These are phyloP conservation scores for Dendrostoma leiphaemia DNA, from an alignment of 2,329 filamentous ascomycete species.

Conservation along the genomic window DNA sequence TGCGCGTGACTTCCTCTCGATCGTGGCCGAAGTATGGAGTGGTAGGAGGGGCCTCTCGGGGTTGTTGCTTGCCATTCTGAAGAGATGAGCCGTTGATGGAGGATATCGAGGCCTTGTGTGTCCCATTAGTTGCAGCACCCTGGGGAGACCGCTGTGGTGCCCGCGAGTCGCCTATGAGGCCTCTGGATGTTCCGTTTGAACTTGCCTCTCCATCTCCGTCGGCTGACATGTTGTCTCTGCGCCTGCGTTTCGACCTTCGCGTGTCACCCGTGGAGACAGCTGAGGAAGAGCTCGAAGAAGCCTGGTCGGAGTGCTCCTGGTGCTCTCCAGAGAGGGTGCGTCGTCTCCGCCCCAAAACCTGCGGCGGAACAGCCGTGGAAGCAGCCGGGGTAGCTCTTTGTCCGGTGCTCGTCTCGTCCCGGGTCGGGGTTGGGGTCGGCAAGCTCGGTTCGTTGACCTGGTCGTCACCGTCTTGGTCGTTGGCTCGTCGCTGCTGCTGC, in stretches of 20 bases:
- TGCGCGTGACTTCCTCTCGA: conserved; percentile 87
- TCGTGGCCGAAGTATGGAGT: conserved; percentile 76
- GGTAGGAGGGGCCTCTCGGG: conserved; percentile 1
- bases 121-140: conserved; percentile 44
- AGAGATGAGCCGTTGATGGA: conserved; percentile 55
- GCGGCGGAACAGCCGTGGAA: conserved; percentile 23
- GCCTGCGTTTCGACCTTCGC: conserved; percentile 57
- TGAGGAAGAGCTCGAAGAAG: conserved; percentile 15
- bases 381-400: conserved; percentile 23
- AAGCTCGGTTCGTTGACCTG: conserved; percentile 22
- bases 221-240: conserved; percentile 61
- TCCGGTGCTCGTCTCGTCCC: neutral
- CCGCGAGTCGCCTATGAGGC: conserved; percentile 55
- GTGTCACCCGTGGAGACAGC: conserved; percentile 22
- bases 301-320: conserved; percentile 27
- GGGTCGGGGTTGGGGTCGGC: conserved; percentile 17
- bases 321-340: conserved; percentile 42
- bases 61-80: conserved; percentile 29
- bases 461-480: neutral
- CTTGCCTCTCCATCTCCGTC: conserved; percentile 49
- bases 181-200: conserved; percentile 53
- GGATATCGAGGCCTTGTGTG: conserved; percentile 37
- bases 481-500: neutral
- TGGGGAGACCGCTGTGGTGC: conserved; percentile 40
- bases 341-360: conserved; percentile 55